Base-by-base conservation (phyloP, 805 yeast genomes). In the Metschnikowia lochheadii region DNA sequence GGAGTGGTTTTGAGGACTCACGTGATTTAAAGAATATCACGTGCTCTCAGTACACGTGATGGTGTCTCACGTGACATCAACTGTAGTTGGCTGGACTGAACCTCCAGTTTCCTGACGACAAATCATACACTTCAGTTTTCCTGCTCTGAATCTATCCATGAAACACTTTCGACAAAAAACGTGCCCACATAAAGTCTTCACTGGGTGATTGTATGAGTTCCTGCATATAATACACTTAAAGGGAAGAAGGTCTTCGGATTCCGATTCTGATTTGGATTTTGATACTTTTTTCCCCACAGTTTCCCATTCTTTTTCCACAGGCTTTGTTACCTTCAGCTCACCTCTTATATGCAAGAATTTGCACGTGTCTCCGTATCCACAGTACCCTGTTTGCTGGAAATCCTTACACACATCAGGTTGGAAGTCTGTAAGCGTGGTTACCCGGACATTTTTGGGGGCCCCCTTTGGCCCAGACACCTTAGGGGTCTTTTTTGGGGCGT, bases 301-400 rank as follows among this genome's bases (percentile, higher is more conserved):
- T 55, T 85, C 85, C 96, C 96, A 88, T 41, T 88, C 95, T 51
- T 75, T 75, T 26, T 77, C 64, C 6, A 84, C 64, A 51, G 84
- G 82, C 81, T 83, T 81, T 31, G 84, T 87, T 43, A 83, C 83
- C 49, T 77, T 79, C 68, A 84, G 86, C 61, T 89, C 96, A 58
- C 89, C 97, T 66, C 99, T 71, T 14, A 88, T 81, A 64, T 94
- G 99, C 34, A 92, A 65, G 65, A 94, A 94, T 69, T 94, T 94
- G 72, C 99, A 94, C 34, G 94, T 85, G 60, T 94, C 99, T 7
- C 99, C 99, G 64, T 85, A 94, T 5, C 97, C 97, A 75, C 99
- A 94, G 63, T 83, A 91, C 0, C 99, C 99, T 0, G 95, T 91
- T 57, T 85, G 87, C 51, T 82, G 79, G 66, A 79, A 94, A 66